Conservation (phyloP, 208 protist genomes). For the Acanthamoeba rhysodes region DNA sequence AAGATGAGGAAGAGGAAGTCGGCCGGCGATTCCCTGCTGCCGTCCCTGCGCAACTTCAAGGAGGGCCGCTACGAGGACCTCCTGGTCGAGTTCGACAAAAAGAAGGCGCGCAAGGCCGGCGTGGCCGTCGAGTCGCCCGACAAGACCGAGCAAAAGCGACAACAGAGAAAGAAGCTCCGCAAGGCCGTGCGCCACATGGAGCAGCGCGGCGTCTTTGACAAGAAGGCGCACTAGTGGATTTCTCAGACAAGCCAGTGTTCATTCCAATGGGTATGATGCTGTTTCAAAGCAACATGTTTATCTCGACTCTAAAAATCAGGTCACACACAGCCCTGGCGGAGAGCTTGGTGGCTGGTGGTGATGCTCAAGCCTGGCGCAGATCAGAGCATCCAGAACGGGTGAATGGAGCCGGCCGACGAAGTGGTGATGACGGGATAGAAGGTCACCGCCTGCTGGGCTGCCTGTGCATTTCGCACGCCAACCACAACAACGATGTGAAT, state of each 20-base stretch:
- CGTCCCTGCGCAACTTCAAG: conserved; percentile 11
- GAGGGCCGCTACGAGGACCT: conserved; percentile 34
- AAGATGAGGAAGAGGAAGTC: background rate
- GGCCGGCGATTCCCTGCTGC: background rate
- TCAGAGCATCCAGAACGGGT: background rate
- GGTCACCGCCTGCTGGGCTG: background rate
- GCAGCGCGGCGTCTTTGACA: background rate
- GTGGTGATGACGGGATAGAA: background rate
- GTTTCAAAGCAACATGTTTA: too few relatives aligned
- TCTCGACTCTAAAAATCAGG: too few relatives aligned
- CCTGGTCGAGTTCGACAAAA: conserved; percentile 1
- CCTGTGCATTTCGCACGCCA: background rate
- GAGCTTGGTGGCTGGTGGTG: too few relatives aligned
- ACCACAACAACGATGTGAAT: background rate
- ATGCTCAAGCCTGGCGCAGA: background rate
- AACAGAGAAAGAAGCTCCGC: background rate
- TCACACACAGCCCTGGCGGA: too few relatives aligned
- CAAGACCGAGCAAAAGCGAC: background rate
- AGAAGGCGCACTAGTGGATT: background rate
- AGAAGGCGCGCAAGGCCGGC: conserved; percentile 16
- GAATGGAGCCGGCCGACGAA: background rate
- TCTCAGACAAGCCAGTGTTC: too few relatives aligned
- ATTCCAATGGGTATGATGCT: too few relatives aligned
- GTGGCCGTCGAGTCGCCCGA: background rate
- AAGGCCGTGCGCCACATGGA: conserved; percentile 43